These are phyloP conservation scores for Colletotrichum truncatum DNA, from an alignment of 2,329 filamentous ascomycete genomes.

Conservation along the genomic window DNA sequence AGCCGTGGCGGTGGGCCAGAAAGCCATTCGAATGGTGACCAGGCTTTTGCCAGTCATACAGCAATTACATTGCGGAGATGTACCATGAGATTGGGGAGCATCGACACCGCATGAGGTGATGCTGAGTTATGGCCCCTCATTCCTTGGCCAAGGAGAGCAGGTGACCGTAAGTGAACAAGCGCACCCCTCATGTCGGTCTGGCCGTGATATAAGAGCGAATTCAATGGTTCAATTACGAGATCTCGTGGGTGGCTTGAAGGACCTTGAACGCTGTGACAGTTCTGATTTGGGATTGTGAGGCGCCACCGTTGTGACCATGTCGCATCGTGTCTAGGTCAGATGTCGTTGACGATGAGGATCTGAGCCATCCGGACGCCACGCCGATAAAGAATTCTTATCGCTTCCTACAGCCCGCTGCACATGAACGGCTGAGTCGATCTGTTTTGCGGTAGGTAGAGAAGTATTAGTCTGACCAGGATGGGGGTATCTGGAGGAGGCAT, in stretches of 20 bases:
- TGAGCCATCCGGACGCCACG: slow-evolving; percentile 15
- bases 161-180: neutral
- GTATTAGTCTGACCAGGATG: neutral
- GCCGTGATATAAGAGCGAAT: neutral
- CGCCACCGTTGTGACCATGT: slow-evolving; percentile 22
- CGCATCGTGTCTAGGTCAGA: neutral
- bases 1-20: neutral
- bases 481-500: neutral
- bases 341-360: slow-evolving; percentile 23
- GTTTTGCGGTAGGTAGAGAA: neutral
- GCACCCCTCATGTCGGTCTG: slow-evolving; percentile 14
- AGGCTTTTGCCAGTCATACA: neutral
- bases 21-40: neutral
- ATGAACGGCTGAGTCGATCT: neutral
- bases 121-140: slow-evolving; percentile 1
- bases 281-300: slow-evolving; percentile 5
- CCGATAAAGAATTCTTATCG: slow-evolving; percentile 16
- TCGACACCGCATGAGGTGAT: neutral
- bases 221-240: slow-evolving; percentile 27
- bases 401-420: neutral
- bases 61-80: neutral
- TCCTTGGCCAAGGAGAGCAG: neutral
- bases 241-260: neutral
- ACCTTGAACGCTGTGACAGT: neutral
- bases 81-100: neutral